Conservation (phyloP, 768 basidiomycete genomes). For the Boletellus ananiceps region DNA sequence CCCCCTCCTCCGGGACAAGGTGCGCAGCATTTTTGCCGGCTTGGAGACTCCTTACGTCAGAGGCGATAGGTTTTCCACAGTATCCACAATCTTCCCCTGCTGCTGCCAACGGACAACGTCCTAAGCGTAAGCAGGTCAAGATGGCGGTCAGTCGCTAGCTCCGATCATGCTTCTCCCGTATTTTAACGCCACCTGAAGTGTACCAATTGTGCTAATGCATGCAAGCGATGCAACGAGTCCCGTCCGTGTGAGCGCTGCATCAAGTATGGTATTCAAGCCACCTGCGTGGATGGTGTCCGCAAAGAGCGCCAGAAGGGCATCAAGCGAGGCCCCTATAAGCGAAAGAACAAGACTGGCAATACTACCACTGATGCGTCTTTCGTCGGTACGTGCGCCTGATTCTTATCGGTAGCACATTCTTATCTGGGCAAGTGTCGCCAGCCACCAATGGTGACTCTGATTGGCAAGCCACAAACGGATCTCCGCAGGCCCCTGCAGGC, state of each 20-base stretch:
- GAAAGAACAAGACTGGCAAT: constrained; percentile 37
- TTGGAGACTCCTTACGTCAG: constrained; percentile 8
- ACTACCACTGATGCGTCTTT: constrained; percentile 23
- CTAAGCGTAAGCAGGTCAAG: constrained; percentile 54
- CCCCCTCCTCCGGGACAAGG: constrained; percentile 38
- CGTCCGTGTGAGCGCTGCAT: constrained; percentile 62
- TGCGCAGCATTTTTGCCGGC: constrained; percentile 14
- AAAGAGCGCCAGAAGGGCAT: constrained; percentile 63
- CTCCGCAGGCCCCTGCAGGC: constrained; percentile 12
- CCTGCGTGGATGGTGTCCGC: constrained; percentile 56
- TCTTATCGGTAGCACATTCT: constrained; percentile 3
- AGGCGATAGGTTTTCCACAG: constrained; percentile 31
- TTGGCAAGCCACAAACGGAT: constrained; percentile 30
- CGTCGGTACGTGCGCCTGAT: constrained; percentile 14
- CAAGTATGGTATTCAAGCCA: constrained; percentile 55
- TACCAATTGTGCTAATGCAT: constrained; percentile 54
- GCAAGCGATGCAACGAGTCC: constrained; percentile 53
- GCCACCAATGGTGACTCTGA: constrained; percentile 27
- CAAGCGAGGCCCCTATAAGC: constrained; percentile 56
- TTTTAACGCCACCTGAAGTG: constrained; percentile 31
- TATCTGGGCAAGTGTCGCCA: constrained; percentile 13
- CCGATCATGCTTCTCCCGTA: background rate
- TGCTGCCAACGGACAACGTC: constrained; percentile 23
- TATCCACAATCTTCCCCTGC: constrained; percentile 24
- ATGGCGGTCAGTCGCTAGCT: constrained; percentile 44